Percentiles rank a stretch among this genome's conserved stretches.
phyloP scores from a whole-genome alignment of 768 basidiomycete genomes.

The Gymnopilus junonius region DNA sequence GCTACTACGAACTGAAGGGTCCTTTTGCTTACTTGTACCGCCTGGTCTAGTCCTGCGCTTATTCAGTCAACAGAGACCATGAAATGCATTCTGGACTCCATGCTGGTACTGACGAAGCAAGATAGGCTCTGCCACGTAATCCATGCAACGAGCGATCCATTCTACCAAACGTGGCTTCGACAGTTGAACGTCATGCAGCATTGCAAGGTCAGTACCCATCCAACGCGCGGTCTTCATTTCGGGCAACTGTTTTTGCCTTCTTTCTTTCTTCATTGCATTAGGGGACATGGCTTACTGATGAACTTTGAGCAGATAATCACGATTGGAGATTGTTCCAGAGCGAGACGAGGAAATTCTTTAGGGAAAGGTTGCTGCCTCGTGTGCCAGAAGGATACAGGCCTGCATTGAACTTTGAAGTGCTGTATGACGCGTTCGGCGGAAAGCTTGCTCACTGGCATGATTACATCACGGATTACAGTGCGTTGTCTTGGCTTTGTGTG shows the following conservation, averaged over 20 bases:
- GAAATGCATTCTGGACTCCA: slow-evolving; percentile 84
- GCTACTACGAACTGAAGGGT: neutral
- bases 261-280: neutral
- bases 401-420: slow-evolving; percentile 66
- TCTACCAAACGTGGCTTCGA: slow-evolving; percentile 83
- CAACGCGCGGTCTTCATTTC: neutral
- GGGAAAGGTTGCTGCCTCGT: slow-evolving; percentile 63
- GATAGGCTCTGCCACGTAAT: slow-evolving; percentile 84
- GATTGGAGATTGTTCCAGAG: slow-evolving; percentile 76
- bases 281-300: neutral
- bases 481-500: slow-evolving; percentile 20
- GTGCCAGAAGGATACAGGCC: slow-evolving; percentile 66
- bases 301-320: slow-evolving; percentile 61
- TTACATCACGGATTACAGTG: slow-evolving; percentile 76
- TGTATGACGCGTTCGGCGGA: slow-evolving; percentile 84
- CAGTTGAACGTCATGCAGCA: slow-evolving; percentile 83
- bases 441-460: slow-evolving; percentile 86
- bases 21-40: neutral
- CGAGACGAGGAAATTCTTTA: slow-evolving; percentile 71
- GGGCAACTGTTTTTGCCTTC: neutral
- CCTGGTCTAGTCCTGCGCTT: slow-evolving; percentile 58
- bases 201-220: slow-evolving; percentile 61
- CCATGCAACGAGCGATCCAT: slow-evolving; percentile 82
- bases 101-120: slow-evolving; percentile 88
- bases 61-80: slow-evolving; percentile 81